Conservation (phyloP, 2,329 filamentous ascomycete species). For the Diaporthe velutina region DNA sequence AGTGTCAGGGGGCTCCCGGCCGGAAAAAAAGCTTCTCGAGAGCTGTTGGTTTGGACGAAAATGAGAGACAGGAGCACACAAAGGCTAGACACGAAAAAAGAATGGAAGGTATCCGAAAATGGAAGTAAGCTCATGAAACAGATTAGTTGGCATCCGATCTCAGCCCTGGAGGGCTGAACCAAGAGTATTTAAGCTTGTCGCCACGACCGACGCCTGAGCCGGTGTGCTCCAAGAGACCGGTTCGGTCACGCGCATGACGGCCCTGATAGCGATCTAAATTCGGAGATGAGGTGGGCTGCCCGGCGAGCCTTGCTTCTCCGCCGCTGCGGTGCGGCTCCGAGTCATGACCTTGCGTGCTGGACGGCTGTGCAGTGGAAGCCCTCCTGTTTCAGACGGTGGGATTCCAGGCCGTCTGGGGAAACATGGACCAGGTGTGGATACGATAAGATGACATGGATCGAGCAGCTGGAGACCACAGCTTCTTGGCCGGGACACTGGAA, state of each 20-base stretch:
- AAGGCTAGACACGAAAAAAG: background rate
- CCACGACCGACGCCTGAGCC: background rate
- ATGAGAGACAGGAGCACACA: slow-evolving; percentile 4
- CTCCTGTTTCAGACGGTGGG: slow-evolving; percentile 28
- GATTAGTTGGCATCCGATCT: slow-evolving; percentile 3
- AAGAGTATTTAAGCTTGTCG: slow-evolving; percentile 19
- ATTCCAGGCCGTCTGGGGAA: slow-evolving; percentile 25
- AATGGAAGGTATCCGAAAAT: slow-evolving; percentile 18
- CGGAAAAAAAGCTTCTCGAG: slow-evolving; percentile 24
- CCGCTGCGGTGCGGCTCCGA: slow-evolving; percentile 25
- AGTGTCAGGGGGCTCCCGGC: slow-evolving; percentile 26
- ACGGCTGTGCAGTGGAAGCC: slow-evolving; percentile 27
- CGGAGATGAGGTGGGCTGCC: slow-evolving; percentile 24
- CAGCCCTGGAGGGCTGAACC: slow-evolving; percentile 30
- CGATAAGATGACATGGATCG: slow-evolving; percentile 32
- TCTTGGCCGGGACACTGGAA: slow-evolving; percentile 3
- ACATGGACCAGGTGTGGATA: slow-evolving; percentile 18
- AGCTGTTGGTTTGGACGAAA: background rate
- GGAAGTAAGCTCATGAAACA: background rate
- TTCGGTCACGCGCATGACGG: slow-evolving; percentile 13
- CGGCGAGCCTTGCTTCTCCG: slow-evolving; percentile 19
- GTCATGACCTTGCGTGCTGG: slow-evolving; percentile 16
- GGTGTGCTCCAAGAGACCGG: slow-evolving; percentile 13
- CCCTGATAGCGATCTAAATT: slow-evolving; percentile 10
- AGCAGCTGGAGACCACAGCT: slow-evolving; percentile 15